A percentile compares a stretch with the other conserved stretches of the same genome.
Evolutionary conservation across 495 filamentous ascomycete species (phyloP).

Genomic region (Aspergillus coremiiformis): DNA sequence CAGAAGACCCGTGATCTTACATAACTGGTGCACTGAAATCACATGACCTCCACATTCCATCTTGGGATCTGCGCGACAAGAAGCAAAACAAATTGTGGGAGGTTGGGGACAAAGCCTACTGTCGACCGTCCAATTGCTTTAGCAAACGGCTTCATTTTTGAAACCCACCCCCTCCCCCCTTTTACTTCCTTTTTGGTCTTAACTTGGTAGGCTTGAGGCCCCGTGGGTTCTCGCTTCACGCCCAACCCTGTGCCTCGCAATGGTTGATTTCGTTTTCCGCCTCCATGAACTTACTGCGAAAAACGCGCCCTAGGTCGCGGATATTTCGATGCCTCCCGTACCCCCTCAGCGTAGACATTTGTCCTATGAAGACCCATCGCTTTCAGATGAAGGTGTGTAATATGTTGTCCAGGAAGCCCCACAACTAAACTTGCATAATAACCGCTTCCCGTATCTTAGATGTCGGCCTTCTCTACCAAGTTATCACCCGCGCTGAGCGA

Average conservation of each 20-base stretch:
- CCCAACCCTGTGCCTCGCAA: conserved; percentile 26
- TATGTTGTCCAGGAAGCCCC: neutral
- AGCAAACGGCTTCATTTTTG: neutral
- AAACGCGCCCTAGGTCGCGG: conserved; percentile 46
- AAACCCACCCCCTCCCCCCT: too few relatives aligned
- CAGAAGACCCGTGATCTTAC: conserved; percentile 4
- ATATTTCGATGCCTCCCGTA: conserved; percentile 54
- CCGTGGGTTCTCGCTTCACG: conserved; percentile 7
- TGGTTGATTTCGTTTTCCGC: conserved; percentile 37
- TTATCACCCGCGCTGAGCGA: conserved; percentile 62
- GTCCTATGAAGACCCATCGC: conserved; percentile 40
- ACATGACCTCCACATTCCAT: conserved; percentile 13
- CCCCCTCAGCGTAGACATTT: conserved; percentile 43
- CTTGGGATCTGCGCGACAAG: conserved; percentile 13
- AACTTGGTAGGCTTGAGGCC: neutral
- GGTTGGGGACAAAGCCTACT: conserved; percentile 2
- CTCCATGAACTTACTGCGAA: conserved; percentile 48
- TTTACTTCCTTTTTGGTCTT: neutral
- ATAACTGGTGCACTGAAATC: conserved; percentile 6
- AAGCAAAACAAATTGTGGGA: conserved; percentile 12
- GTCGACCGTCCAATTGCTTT: neutral
- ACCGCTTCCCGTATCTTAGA: conserved; percentile 40
- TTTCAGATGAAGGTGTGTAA: conserved; percentile 57
- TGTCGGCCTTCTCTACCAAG: conserved; percentile 68
- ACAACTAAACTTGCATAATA: neutral